Evolutionary conservation across 192 early-diverging fungal species (phyloP), one percentile per base, ranked within the genome.

Genomic region (Linnemannia hyalina): DNA sequence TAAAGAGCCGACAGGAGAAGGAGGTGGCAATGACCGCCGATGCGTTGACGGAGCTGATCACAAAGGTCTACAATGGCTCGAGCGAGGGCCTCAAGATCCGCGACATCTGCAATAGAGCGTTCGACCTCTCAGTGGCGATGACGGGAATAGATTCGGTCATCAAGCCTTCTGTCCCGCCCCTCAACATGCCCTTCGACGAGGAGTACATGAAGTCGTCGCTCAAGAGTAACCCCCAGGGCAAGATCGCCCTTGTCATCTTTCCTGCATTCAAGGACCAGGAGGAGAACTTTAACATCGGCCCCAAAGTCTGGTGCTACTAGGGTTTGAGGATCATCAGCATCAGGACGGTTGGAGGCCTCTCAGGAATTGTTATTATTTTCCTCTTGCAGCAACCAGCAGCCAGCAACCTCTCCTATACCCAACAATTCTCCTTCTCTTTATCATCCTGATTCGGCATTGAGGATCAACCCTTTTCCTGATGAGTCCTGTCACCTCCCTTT

Each of bases 241-340:
- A 54, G 23, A 76, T 86, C 40, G 84, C 79, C 1, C 29, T 86
- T n/a, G 75, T 86, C 18, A 81, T 86, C 35, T 86, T 86, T 36
- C 84, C 84, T 15, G 72, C 46, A 9, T 86, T 86, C 68, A 80
- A 68, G 72, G 84, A 86, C 41, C 18, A 32, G 68, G 36, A 70
- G 1, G 36, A 70, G 5, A 70, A 47, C 3, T 86, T 80, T 55
- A 73, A 47, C 26, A 70, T 75, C 22, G 23, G 47, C 8, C 69
- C 84, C 16, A 86, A 86, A 44, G 84, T 86, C 8, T 86, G 84
- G 84, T 86, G 84, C 42, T 78, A 78, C 54, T 86, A 60, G 41
- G 3, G 60, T 15, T 8, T 1, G 26, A 15, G 26, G 13, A 32
- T 23, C n/a, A 18, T 22, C 49, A 52, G 18, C 44, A 32, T 65